Conservation (phyloP, 2,329 filamentous ascomycete species). For the Penicillium sp. region DNA sequence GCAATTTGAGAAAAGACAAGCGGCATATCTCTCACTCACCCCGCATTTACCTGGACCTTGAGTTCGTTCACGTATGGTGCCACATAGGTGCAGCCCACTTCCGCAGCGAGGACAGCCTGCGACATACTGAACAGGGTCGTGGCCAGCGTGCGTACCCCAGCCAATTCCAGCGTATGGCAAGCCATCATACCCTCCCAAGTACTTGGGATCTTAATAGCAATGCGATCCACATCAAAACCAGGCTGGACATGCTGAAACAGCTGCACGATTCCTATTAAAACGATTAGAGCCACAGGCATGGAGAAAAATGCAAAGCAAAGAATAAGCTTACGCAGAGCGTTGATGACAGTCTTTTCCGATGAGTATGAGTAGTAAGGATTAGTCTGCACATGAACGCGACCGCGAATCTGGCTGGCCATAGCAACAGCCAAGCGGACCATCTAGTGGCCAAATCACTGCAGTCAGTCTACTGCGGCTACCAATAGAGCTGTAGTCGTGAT, state of each 20-base stretch:
- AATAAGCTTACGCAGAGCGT: conserved; percentile 49
- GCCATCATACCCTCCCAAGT: conserved; percentile 51
- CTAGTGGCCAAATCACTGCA: no score
- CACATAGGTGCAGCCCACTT: conserved; percentile 50
- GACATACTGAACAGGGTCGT: conserved; percentile 50
- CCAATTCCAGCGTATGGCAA: conserved; percentile 42
- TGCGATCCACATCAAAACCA: conserved; percentile 47
- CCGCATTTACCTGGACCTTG: conserved; percentile 57
- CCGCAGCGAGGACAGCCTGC: conserved; percentile 52
- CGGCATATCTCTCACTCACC: conserved; percentile 24
- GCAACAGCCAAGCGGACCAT: conserved; percentile 55
- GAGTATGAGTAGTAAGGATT: conserved; percentile 58
- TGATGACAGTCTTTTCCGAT: conserved; percentile 49
- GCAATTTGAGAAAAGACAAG: no score
- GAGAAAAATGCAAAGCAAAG: background rate
- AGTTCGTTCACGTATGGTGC: conserved; percentile 62
- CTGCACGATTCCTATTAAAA: conserved; percentile 52
- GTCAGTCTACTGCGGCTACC: no score
- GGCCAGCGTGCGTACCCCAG: conserved; percentile 50
- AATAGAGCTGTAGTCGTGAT: no score
- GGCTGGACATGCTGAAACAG: conserved; percentile 49
- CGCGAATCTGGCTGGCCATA: conserved; percentile 52
- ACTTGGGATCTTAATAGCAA: conserved; percentile 53
- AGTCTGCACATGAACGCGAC: conserved; percentile 58
- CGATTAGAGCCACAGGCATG: background rate